These are phyloP conservation scores for Salix koriyanagi DNA, from an alignment of 345 rosid species.

Conservation along the genomic window DNA sequence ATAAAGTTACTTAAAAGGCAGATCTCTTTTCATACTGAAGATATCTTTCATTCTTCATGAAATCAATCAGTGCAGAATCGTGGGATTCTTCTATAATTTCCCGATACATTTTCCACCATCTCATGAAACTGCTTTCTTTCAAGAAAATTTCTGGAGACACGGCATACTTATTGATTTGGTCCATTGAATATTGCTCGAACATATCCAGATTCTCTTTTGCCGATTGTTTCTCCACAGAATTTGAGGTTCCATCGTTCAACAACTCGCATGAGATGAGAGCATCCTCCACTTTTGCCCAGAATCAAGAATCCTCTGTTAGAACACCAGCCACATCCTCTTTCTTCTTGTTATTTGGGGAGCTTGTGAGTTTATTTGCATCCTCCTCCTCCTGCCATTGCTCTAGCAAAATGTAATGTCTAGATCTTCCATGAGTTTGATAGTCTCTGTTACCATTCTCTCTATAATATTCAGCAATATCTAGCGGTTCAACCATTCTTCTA, in stretches of 20 bases:
- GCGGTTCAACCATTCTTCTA: conserved; percentile 70
- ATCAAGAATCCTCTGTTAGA: conserved; percentile 61
- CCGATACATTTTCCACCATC: conserved; percentile 56
- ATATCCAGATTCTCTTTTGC: conserved; percentile 1
- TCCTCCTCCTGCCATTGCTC: conserved; percentile 41
- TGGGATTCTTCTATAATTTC: conserved; percentile 9
- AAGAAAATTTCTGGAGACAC: conserved; percentile 68
- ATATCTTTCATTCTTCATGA: conserved; percentile 36
- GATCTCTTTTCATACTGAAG: conserved; percentile 24
- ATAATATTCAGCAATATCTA: conserved; percentile 65
- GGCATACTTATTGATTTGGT: conserved; percentile 30
- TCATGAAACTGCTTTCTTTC: conserved; percentile 54
- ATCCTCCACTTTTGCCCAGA: conserved; percentile 81
- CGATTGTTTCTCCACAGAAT: conserved; percentile 1
- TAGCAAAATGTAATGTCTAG: conserved; percentile 41
- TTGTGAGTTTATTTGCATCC: background rate
- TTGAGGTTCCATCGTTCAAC: conserved; percentile 9
- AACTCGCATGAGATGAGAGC: conserved; percentile 28
- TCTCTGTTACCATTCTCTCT: conserved; percentile 9
- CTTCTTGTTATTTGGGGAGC: background rate
- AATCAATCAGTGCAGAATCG: conserved; percentile 29
- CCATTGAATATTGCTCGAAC: conserved; percentile 45
- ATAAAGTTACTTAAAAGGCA: too few relatives aligned
- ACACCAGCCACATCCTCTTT: conserved; percentile 23
- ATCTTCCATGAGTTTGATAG: conserved; percentile 42